phyloP scores from a whole-genome alignment of 2,329 filamentous ascomycete genomes.

The Trichoderma asperellum region DNA sequence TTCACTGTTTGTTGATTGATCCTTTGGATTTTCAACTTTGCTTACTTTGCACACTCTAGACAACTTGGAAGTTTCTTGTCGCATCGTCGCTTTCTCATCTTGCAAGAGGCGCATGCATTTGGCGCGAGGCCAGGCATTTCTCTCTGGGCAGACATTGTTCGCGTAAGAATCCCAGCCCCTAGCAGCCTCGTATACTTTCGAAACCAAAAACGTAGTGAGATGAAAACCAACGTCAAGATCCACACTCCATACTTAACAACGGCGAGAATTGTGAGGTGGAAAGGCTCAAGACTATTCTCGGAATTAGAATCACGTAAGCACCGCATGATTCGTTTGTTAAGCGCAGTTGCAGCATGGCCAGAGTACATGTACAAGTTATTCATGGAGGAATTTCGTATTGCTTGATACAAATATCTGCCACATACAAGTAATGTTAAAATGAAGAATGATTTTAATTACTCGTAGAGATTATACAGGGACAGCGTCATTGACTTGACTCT shows the following conservation, averaged over 20 bases:
- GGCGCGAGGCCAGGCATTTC: background rate
- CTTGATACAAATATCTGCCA: background rate
- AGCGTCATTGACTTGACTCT: background rate
- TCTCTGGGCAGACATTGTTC: background rate
- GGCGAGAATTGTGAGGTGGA: background rate
- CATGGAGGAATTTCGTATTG: background rate
- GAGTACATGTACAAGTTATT: background rate
- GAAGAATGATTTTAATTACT: background rate
- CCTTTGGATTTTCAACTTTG: background rate
- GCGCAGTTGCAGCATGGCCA: background rate
- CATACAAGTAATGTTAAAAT: background rate
- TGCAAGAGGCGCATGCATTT: constrained; percentile 9
- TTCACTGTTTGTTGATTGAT: background rate
- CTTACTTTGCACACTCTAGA: constrained; percentile 10
- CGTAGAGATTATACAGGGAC: background rate
- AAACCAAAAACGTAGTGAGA: background rate
- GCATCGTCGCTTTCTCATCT: constrained; percentile 12
- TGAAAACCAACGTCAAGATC: background rate
- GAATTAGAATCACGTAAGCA: constrained; percentile 15
- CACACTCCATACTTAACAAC: background rate
- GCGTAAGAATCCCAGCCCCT: background rate
- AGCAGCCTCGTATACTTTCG: background rate
- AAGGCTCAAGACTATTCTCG: background rate
- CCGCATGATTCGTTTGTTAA: background rate
- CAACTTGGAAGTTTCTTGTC: constrained; percentile 13